phyloP scores from a whole-genome alignment of 169 alveolate species.

The Eimeria sp. region DNA sequence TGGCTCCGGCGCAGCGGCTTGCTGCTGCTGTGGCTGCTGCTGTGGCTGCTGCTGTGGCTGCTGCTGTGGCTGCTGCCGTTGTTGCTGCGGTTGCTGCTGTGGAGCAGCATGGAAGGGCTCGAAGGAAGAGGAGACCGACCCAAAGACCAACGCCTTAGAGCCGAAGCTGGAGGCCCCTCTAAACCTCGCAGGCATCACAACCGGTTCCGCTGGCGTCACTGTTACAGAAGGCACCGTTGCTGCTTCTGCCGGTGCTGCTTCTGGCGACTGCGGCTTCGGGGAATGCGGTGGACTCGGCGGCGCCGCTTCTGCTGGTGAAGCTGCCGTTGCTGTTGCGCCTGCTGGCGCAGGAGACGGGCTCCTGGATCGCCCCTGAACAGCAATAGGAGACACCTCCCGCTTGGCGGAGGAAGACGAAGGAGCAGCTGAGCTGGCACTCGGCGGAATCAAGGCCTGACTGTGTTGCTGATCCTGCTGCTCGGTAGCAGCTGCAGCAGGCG shows the following conservation, averaged over 20 bases:
- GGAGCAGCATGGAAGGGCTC: constrained; percentile 49
- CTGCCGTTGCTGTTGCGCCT: background rate
- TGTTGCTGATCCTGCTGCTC: constrained; percentile 55
- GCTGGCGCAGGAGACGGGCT: constrained; percentile 49
- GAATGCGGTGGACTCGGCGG: background rate
- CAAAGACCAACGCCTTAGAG: background rate
- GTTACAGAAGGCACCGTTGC: constrained; percentile 32
- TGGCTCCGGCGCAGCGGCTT: background rate
- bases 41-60: background rate
- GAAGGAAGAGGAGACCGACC: constrained; percentile 23
- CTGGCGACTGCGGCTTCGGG: background rate
- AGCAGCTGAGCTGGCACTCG: background rate
- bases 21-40: background rate
- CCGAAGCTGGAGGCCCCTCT: background rate
- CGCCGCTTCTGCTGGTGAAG: background rate
- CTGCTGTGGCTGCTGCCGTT: background rate
- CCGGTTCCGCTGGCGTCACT: constrained; percentile 26
- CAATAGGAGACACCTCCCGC: constrained; percentile 28
- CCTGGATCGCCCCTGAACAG: constrained; percentile 40
- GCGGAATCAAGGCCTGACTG: constrained; percentile 4
- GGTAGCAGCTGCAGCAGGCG: background rate
- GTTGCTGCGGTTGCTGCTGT: constrained; percentile 46
- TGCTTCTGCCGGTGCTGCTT: constrained; percentile 19
- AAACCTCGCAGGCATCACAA: constrained; percentile 39
- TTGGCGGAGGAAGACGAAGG: background rate